Percentiles rank a stretch among this genome's conserved stretches.
These are phyloP conservation scores for Sarocladium strictum DNA, from an alignment of 2,329 filamentous ascomycete species.

Conservation along the genomic window DNA sequence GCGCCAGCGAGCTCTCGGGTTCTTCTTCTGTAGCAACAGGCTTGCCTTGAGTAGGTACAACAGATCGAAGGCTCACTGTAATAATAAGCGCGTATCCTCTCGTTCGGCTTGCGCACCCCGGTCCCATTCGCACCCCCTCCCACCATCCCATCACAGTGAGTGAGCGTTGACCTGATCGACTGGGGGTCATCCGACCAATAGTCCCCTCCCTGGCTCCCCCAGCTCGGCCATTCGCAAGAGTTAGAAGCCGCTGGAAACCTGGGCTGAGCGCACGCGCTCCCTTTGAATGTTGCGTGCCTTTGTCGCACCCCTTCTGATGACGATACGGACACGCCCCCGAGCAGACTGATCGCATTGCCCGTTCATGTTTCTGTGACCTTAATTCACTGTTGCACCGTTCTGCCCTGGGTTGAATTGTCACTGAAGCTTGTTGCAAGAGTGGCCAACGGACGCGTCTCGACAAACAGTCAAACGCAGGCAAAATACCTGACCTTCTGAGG, in stretches of 20 bases:
- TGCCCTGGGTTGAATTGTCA: no score
- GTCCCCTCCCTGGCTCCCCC: neutral
- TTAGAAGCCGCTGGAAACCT: slow-evolving; percentile 8
- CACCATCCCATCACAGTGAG: slow-evolving; percentile 7
- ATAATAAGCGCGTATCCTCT: neutral
- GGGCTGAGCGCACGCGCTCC: neutral
- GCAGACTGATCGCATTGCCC: neutral
- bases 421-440: neutral
- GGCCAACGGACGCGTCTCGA: neutral
- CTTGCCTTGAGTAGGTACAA: no score
- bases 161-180: slow-evolving; percentile 10
- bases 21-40: no score
- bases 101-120: neutral
- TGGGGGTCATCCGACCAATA: slow-evolving; percentile 11
- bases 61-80: neutral
- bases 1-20: no score
- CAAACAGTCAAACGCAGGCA: no score
- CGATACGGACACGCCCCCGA: neutral
- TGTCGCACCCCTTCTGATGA: neutral
- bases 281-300: neutral
- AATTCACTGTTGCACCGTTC: neutral
- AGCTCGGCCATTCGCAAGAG: slow-evolving; percentile 1
- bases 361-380: neutral
- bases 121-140: neutral
- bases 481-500: no score